phyloP scores from a whole-genome alignment of 805 yeast genomes.

The Nakazawaea laoshanensis region DNA sequence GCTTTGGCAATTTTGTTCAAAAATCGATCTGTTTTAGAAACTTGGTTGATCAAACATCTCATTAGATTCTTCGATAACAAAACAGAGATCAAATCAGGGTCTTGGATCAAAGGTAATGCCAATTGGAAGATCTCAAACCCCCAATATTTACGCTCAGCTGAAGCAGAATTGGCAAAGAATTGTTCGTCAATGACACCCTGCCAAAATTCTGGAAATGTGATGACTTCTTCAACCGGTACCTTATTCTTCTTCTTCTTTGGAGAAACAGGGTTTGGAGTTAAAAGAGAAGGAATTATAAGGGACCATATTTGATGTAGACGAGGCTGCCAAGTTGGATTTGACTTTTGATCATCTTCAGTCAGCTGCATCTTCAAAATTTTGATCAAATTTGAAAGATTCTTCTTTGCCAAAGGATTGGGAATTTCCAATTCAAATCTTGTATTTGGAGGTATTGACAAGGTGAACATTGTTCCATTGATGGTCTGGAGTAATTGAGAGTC shows the following conservation, averaged over 20 bases:
- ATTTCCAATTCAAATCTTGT: too few species aligned
- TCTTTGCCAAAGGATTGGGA: conserved; percentile 65
- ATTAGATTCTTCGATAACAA: conserved; percentile 58
- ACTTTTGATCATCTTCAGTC: conserved; percentile 32
- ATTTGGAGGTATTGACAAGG: too few species aligned
- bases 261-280: conserved; percentile 16
- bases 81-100: conserved; percentile 12
- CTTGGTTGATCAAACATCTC: conserved; percentile 70
- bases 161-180: conserved; percentile 66
- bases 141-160: conserved; percentile 79
- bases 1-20: conserved; percentile 59
- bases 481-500: too few species aligned
- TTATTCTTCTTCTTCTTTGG: conserved; percentile 13
- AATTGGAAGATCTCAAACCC: conserved; percentile 69
- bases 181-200: conserved; percentile 70
- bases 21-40: conserved; percentile 54
- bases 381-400: conserved; percentile 53
- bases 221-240: conserved; percentile 11
- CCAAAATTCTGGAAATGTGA: conserved; percentile 66
- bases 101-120: conserved; percentile 33
- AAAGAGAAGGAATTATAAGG: conserved; percentile 54
- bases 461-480: too few species aligned
- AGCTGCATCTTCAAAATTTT: conserved; percentile 55
- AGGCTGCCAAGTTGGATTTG: conserved; percentile 68
- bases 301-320: conserved; percentile 73